Base-by-base conservation (phyloP, 345 rosid species). In the Pistacia atlantica region DNA sequence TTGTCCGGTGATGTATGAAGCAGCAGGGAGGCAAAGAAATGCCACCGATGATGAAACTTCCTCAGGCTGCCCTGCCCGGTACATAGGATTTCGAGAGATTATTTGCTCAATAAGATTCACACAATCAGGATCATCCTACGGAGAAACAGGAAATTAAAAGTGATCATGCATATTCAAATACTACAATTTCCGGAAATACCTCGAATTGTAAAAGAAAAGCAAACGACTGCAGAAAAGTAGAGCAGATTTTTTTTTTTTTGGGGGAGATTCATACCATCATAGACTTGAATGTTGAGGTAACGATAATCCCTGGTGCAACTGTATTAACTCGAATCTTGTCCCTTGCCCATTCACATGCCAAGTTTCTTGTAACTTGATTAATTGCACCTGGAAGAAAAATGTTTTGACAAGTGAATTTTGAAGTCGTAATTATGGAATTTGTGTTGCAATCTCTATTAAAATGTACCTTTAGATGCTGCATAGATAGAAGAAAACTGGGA, bases 301-400 rank as follows among this genome's bases (percentile, higher is more conserved):
- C 72, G 68, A 74, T 84, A 3, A 65, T 56, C 84, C 88, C 76
- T 0, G 85, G 87, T 22, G 87, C 85, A 54, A 87, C 83, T 4
- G 78, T 16, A 71, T 87, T 87, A 60, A 65, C 52, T 16, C 88
- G 81, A 73, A 87, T 81, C 9, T 81, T 79, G 83, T 85, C 88
- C 38, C 81, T 78, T 8, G 84, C 86, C 90, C 88, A 87, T 72
- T 85, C 87, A 45, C 84, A 84, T 62, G 88, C 90, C 79, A 87
- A 76, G 79, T 81, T 83, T 71, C 69, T 84, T 13, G 85, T 71
- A 2, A 85, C 69, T 72, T 85, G 88, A 72, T 87, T 84, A 10
- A 84, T 78, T 4, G 89, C 90, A 22, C 84, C 88, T 83, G 81
- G 20, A 35, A 51, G 33, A 28, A 25, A 25, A 1, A 11, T 20